Conservation (phyloP, 306 rosid species). For the Cyamopsis tetragonoloba region DNA sequence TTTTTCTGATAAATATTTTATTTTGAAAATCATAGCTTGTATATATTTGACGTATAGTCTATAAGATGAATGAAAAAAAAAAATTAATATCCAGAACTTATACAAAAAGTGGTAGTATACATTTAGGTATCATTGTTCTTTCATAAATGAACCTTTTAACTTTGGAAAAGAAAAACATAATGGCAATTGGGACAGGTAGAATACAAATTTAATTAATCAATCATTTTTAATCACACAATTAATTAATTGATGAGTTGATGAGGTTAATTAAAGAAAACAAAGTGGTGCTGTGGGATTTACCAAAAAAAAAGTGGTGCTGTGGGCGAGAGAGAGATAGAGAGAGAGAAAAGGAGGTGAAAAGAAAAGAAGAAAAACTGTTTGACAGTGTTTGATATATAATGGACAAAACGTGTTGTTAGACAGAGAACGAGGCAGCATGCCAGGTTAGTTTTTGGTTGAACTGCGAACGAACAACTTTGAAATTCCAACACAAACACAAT, state of each 20-base stretch:
- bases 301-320: not conserved
- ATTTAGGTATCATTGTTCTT: not conserved
- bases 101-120: not conserved
- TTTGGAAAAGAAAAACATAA: not conserved
- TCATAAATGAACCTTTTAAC: not conserved
- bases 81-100: too few species aligned
- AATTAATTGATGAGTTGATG: not conserved
- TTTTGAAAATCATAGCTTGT: too few species aligned
- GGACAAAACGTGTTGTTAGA: slow-evolving; percentile 28
- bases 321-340: not conserved
- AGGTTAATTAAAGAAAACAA: too few species aligned
- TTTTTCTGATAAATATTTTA: too few species aligned
- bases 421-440: not conserved
- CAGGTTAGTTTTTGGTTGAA: slow-evolving; percentile 22
- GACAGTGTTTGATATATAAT: slow-evolving; percentile 26
- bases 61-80: too few species aligned
- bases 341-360: not conserved
- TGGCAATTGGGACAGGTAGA: not conserved
- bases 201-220: not conserved
- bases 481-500: slow-evolving; percentile 8
- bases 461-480: slow-evolving; percentile 17
- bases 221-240: not conserved
- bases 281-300: not conserved
- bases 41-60: too few species aligned
- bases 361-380: slow-evolving; percentile 13